Conservation (phyloP, 441 rosid genomes). For the Populus hybrid region DNA sequence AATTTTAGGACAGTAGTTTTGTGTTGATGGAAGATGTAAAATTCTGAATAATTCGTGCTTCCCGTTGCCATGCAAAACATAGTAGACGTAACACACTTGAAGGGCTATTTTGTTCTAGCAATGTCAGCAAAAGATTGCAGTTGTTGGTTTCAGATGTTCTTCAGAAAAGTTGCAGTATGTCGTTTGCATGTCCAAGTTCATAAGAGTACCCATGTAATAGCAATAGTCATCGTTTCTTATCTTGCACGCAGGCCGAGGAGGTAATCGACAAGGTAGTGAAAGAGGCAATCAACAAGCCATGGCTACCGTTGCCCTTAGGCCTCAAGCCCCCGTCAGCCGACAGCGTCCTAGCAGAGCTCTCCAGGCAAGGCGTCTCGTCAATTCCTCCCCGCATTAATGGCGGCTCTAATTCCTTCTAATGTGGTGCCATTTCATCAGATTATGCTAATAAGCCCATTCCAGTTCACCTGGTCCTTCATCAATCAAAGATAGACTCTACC, state of each 20-base stretch:
- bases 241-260: slow-evolving; percentile 64
- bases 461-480: not conserved
- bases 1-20: not conserved
- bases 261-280: slow-evolving; percentile 70
- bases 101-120: not conserved
- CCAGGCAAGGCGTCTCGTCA: slow-evolving; percentile 71
- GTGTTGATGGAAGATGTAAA: not conserved
- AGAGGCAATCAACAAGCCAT: slow-evolving; percentile 89
- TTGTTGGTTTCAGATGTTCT: not conserved
- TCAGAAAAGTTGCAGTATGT: not conserved
- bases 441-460: not conserved
- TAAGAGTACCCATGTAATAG: too few species aligned
- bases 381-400: slow-evolving; percentile 45
- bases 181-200: not conserved
- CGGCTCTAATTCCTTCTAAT: slow-evolving; percentile 29
- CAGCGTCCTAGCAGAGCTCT: slow-evolving; percentile 72
- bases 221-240: not conserved
- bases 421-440: not conserved
- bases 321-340: slow-evolving; percentile 84
- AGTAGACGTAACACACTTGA: not conserved
- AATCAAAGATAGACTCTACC: not conserved
- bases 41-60: not conserved
- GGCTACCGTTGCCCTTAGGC: slow-evolving; percentile 89
- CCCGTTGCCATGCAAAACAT: not conserved
- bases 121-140: not conserved